Evolutionary conservation across 805 yeast species (phyloP), one percentile per base, ranked within the genome.

Genomic region (Candida loeiensis): DNA sequence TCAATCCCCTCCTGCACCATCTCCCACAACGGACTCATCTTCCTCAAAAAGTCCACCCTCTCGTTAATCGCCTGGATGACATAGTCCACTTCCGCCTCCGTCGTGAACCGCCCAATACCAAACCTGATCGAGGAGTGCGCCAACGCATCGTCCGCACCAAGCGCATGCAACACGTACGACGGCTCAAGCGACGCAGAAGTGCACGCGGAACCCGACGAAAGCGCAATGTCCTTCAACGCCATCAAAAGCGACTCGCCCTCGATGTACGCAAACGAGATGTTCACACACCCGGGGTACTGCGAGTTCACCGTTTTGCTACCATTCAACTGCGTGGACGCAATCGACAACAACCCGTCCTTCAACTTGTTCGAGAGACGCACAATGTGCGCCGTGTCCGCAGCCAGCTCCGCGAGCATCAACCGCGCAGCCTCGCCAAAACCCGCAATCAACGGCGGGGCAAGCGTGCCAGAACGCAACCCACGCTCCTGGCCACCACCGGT

Each of bases 401-500:
- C 80, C 74, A 73, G 77, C 58, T 93, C 99, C 51, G 71, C 66
- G 40, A 61, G 63, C 76, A 88, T 83, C 45, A 93, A 63, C 20
- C 96, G 76, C 30, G 96, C 93, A 22, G 99, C 99, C 66, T 93
- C 98, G 46, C 99, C 99, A 61, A 93, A 88, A 0, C 99, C 99
- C 25, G 89, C 82, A 30, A 91, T 86, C 56, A 89, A 73, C 16
- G 98, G 95, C n/a, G 99, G 95, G 3, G 99, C 90, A 58, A 93
- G 75, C 20, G 99, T 93, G 45, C 99, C 99, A 4, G 96, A 85
- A 67, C 99, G 78, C 55, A 93, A 73, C 44, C 99, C 99, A 71
- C 99, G 84, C 70, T 93, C 99, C 70, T 93, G 99, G 39, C 99
- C 99, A 67, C 99, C 99, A 50, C 99, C 99, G 45, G 89, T 84